Percentiles rank a stretch among this genome's conserved stretches.
These are phyloP conservation scores for Syncephalis plumigaleata DNA, from an alignment of 371 early-diverging fungal species.

Conservation along the genomic window DNA sequence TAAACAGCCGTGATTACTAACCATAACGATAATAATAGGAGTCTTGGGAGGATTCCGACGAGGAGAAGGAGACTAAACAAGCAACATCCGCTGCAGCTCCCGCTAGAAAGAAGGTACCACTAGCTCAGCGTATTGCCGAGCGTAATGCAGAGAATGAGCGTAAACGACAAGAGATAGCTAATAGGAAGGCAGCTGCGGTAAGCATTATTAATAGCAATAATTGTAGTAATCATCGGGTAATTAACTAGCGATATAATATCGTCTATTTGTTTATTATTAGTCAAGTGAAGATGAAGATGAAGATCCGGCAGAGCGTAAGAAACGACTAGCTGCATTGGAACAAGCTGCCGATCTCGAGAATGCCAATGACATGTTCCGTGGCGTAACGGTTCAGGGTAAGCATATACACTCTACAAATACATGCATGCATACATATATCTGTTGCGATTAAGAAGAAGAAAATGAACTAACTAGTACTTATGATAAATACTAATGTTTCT, in stretches of 20 bases:
- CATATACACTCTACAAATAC: too few relatives aligned
- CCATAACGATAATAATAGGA: constrained; percentile 17
- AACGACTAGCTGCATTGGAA: constrained; percentile 29
- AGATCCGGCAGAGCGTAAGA: constrained; percentile 1
- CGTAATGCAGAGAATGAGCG: constrained; percentile 49
- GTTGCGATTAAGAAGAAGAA: too few relatives aligned
- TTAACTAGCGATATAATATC: too few relatives aligned
- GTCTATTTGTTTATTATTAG: neutral
- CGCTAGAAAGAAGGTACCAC: constrained; percentile 46
- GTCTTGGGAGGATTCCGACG: constrained; percentile 58
- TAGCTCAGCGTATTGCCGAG: constrained; percentile 64
- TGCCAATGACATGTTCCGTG: constrained; percentile 70
- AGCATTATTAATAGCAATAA: neutral
- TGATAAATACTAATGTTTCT: neutral
- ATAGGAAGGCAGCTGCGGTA: constrained; percentile 21
- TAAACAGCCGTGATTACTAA: neutral
- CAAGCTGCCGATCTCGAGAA: constrained; percentile 70
- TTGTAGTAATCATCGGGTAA: too few relatives aligned
- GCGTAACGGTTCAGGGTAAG: constrained; percentile 33
- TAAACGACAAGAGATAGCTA: constrained; percentile 32
- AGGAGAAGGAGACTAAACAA: constrained; percentile 38
- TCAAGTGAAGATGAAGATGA: constrained; percentile 13
- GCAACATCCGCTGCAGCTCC: constrained; percentile 16
- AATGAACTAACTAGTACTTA: too few relatives aligned
- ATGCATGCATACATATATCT: too few relatives aligned